Evolutionary conservation across 345 rosid species (phyloP), one percentile per base, ranked within the genome.

Genomic region (Eucalyptus leucophloia): DNA sequence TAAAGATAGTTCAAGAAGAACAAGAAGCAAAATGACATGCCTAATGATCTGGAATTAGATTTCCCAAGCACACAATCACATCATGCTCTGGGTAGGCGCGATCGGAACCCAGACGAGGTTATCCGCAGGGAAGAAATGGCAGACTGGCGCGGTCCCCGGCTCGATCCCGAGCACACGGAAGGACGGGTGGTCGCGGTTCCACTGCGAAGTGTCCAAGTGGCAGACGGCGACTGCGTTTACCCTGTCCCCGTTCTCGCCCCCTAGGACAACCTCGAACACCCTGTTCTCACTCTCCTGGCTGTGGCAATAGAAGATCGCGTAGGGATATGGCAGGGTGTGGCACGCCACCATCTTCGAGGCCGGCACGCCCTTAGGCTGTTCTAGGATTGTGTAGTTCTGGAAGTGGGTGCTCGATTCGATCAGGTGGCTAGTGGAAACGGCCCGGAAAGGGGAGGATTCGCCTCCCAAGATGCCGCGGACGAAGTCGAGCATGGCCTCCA

Each of bases 401-500:
- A 89, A 51, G 49, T 1, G 69, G 88, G 54, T 40, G 86, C 58
- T 37, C 30, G 90, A 62, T 21, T 89, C 89, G 9, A 88, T 83
- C 16, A 93, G 85, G 72, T 91, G 92, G 77, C 44, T 37, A 1
- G 95, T 94, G 40, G 88, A 62, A 18, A 93, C 5, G 15, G 86
- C 80, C 47, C 72, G 56, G 88, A 93, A 90, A 9, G 44, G 87
- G 85, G 65, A 19, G 6, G 89, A 62, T 5, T 53, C 86, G 5
- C 26, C 87, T 37, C 93, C 94, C 24, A 94, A 87, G 53, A 86
- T 40, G 18, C 77, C 42, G 40, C 34, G 92, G 16, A 88, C 92
- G 58, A 89, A 94, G 49, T 91, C 96, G 37, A 92, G 92, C 95
- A 92, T 91, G 88, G 95, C 92, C 86, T 95, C 95, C 8, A 93